Percentiles rank a stretch among this genome's conserved stretches.
Conservation (phyloP, 2,329 filamentous ascomycete species). For the Dichotomopilus funicola region DNA sequence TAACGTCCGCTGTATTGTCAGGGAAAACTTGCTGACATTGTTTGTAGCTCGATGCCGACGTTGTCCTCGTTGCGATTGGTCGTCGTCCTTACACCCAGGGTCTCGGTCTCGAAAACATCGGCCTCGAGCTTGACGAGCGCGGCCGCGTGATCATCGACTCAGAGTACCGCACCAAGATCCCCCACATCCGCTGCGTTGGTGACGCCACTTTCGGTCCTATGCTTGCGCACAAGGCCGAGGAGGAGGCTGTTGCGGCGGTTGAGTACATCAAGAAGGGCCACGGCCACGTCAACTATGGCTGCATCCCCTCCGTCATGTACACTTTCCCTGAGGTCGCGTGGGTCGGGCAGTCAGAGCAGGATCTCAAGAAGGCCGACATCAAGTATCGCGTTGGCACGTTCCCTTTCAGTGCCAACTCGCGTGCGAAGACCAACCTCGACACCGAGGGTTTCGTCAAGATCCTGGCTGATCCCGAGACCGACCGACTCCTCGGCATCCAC, state of each 20-base stretch:
- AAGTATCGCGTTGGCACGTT: slow-evolving; percentile 92
- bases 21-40: slow-evolving; percentile 9
- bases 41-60: slow-evolving; percentile 76
- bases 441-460: slow-evolving; percentile 97
- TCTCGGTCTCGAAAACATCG: slow-evolving; percentile 89
- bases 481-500: slow-evolving; percentile 90
- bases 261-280: slow-evolving; percentile 98
- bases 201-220: slow-evolving; percentile 97
- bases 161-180: slow-evolving; percentile 96
- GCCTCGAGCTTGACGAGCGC: slow-evolving; percentile 83
- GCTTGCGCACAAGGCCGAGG: slow-evolving; percentile 98
- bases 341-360: slow-evolving; percentile 96
- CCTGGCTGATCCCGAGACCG: slow-evolving; percentile 90
- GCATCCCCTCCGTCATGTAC: slow-evolving; percentile 99
- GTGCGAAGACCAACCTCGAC: slow-evolving; percentile 97
- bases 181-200: slow-evolving; percentile 94
- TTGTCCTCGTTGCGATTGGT: slow-evolving; percentile 94
- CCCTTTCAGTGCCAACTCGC: slow-evolving; percentile 96
- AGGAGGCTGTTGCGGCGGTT: slow-evolving; percentile 89
- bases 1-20: not conserved
- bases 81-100: slow-evolving; percentile 90
- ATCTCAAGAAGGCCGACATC: slow-evolving; percentile 81
- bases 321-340: slow-evolving; percentile 97
- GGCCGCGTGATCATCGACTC: slow-evolving; percentile 96
- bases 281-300: slow-evolving; percentile 97